These are phyloP conservation scores for Novymonas esmeraldas DNA, from an alignment of 208 protist species.

Conservation along the genomic window DNA sequence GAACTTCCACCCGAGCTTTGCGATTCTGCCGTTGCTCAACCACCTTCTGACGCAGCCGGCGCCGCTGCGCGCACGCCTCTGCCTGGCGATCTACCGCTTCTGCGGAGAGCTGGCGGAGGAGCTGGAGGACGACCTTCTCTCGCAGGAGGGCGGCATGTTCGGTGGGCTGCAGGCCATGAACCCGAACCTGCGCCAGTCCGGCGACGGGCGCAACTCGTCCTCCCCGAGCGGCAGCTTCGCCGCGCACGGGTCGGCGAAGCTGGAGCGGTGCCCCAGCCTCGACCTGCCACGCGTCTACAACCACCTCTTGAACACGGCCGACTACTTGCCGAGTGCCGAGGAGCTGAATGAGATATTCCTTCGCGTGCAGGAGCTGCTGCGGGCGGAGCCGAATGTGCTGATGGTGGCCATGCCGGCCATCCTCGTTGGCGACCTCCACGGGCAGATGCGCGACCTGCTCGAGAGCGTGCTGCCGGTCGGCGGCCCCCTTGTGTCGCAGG, in stretches of 20 bases:
- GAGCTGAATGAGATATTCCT: constrained; percentile 83
- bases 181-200: constrained; percentile 13
- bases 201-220: not conserved
- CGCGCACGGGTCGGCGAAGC: not conserved
- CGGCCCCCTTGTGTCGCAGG: constrained; percentile 51
- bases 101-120: constrained; percentile 64
- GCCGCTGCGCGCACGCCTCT: constrained; percentile 61
- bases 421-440: constrained; percentile 90
- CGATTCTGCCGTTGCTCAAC: constrained; percentile 51
- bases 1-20: constrained; percentile 42
- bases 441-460: constrained; percentile 77
- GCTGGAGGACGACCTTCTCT: constrained; percentile 77
- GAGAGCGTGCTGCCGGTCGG: constrained; percentile 67
- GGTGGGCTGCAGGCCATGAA: constrained; percentile 34
- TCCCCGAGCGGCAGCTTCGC: not conserved
- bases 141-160: constrained; percentile 50
- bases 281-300: constrained; percentile 68
- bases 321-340: constrained; percentile 67
- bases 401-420: constrained; percentile 93
- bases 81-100: constrained; percentile 77
- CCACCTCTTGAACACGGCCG: constrained; percentile 41
- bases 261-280: constrained; percentile 36
- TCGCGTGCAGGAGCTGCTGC: constrained; percentile 77
- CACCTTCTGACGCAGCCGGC: constrained; percentile 47
- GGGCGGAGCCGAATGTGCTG: constrained; percentile 96